These are phyloP conservation scores for Fusarium sp. DNA, from an alignment of 2,329 filamentous ascomycete species.

Conservation along the genomic window DNA sequence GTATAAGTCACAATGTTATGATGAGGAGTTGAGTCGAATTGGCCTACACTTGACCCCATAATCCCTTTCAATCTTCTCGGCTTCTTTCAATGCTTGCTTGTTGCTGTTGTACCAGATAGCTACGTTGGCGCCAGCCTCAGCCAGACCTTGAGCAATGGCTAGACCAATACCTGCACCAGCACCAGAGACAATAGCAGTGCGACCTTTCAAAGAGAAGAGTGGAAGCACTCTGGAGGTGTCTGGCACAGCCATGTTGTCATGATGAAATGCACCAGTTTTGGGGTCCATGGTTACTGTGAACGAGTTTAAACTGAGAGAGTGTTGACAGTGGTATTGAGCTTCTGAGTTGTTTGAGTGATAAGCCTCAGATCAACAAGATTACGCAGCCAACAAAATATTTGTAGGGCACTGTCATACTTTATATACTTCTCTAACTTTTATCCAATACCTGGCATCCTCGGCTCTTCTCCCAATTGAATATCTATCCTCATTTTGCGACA, in stretches of 20 bases:
- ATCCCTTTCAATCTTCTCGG: slow-evolving; percentile 71
- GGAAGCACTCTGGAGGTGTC: slow-evolving; percentile 67
- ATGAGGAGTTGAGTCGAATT: background rate
- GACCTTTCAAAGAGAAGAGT: slow-evolving; percentile 77
- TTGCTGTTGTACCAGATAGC: slow-evolving; percentile 81
- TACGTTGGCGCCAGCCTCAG: slow-evolving; percentile 78
- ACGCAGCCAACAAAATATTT: background rate
- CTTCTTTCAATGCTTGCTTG: slow-evolving; percentile 70
- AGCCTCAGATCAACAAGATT: slow-evolving; percentile 14
- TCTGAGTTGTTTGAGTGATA: background rate
- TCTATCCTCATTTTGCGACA: slow-evolving; percentile 30
- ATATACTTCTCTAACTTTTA: slow-evolving; percentile 21
- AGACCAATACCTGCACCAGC: slow-evolving; percentile 76
- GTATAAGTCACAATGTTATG: slow-evolving; percentile 9
- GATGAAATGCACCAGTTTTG: slow-evolving; percentile 65
- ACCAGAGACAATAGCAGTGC: slow-evolving; percentile 77
- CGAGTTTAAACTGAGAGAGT: background rate
- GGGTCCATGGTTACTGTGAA: slow-evolving; percentile 54
- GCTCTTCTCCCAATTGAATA: slow-evolving; percentile 15
- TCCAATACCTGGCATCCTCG: slow-evolving; percentile 19
- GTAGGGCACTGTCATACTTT: slow-evolving; percentile 10
- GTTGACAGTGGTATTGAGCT: background rate
- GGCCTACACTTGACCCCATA: slow-evolving; percentile 75
- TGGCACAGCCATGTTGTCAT: slow-evolving; percentile 66
- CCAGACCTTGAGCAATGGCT: slow-evolving; percentile 71